Conservation (phyloP, 2,329 filamentous ascomycete species). For the Aspergillus fructus region DNA sequence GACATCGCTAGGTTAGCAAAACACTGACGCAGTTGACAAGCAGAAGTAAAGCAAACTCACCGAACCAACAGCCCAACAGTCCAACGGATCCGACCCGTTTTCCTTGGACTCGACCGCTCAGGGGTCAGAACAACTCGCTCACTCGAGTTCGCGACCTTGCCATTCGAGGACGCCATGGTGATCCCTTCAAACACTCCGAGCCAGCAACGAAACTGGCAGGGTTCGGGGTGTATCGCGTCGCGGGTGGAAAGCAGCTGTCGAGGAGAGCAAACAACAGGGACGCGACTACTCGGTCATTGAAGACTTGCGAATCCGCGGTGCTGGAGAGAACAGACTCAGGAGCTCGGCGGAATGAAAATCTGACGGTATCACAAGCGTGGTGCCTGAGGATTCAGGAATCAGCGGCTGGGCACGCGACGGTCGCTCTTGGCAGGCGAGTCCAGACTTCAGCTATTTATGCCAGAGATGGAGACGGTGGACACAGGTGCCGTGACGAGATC, state of each 20-base stretch:
- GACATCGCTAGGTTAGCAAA: not conserved
- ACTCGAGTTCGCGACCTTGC: conserved; percentile 21
- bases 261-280: not conserved
- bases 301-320: not conserved
- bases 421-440: conserved; percentile 9
- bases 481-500: too few species aligned
- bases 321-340: not conserved
- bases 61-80: conserved; percentile 35
- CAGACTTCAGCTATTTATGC: not conserved
- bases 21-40: not conserved
- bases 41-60: conserved; percentile 25
- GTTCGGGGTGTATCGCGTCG: conserved; percentile 6
- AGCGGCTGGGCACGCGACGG: conserved; percentile 6
- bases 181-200: conserved; percentile 9
- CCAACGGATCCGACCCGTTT: conserved; percentile 31
- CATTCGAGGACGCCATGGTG: conserved; percentile 28
- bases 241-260: not conserved
- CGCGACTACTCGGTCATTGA: conserved; percentile 3
- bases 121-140: conserved; percentile 17
- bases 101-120: conserved; percentile 14
- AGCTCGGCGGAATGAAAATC: not conserved
- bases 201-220: not conserved
- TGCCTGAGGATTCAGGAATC: not conserved
- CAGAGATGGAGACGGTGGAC: not conserved
- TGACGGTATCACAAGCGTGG: conserved; percentile 7